Evolutionary conservation across 768 basidiomycete genomes (phyloP), one percentile per base, ranked within the genome.

Genomic region (Grammothele lineata): DNA sequence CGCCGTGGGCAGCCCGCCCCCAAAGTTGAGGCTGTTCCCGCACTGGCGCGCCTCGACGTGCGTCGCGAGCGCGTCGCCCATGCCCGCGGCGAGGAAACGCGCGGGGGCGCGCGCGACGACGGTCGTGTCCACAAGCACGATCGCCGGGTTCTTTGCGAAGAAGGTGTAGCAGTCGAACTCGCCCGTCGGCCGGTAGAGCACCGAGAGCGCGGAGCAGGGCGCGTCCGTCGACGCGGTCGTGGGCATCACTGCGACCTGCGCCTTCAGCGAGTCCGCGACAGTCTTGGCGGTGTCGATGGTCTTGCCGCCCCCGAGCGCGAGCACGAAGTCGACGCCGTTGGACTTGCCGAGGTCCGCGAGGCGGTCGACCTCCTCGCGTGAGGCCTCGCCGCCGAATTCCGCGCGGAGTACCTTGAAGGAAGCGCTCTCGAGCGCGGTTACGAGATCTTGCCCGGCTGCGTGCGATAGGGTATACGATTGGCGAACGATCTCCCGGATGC

Each of bases 181-280:
- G 47, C 63, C 60, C 18, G 44, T 37, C 19, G 57, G 57, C 38
- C 50, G 54, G 58, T 64, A 64, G 48, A 64, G 57, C n/a, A 64
- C 63, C 34, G 63, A 64, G 50, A 64, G 61, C 23, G 63, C 63
- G 25, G 63, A 64, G 55, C 63, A 64, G 4, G 62, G 62, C 18
- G 62, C 62, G 55, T 64, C 63, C 22, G 63, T 64, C 24, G 63
- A 64, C 14, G 63, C 63, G 22, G 61, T 64, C 38, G 63, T 64
- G 26, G 61, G 63, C 21, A 62, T 40, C 35, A 64, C 52, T 3
- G 63, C 63, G 53, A 60, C 57, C 26, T 47, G 58, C 11, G 61
- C 24, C 19, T 38, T 30, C 40, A 64, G 63, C n/a, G 51, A 42
- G 53, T 60, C 59, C 9, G 63, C 61, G 51, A 60, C 50, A 36